Evolutionary conservation across 345 rosid species (phyloP).

Genomic region (Acer negundo): DNA sequence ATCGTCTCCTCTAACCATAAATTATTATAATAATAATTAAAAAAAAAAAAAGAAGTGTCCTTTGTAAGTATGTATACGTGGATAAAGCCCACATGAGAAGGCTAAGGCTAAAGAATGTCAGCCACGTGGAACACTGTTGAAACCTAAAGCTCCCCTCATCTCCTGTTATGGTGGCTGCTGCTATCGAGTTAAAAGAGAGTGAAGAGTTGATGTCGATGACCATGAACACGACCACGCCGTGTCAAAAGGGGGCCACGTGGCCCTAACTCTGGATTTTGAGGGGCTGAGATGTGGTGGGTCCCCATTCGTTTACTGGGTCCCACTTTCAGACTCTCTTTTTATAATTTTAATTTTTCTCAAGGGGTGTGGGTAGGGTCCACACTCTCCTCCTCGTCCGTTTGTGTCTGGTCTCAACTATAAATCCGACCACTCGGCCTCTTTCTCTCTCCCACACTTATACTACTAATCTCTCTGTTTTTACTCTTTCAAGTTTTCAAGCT

Average conservation of each 20-base stretch:
- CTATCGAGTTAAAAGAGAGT: too few relatives aligned
- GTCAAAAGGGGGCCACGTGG: slow-evolving; percentile 8
- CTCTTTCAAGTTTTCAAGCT: background rate
- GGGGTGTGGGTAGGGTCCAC: background rate
- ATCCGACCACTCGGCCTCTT: slow-evolving; percentile 6
- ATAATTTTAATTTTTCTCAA: background rate
- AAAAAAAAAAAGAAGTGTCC: too few relatives aligned
- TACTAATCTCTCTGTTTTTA: background rate
- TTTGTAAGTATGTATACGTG: slow-evolving; percentile 11
- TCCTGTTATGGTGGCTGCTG: slow-evolving; percentile 10
- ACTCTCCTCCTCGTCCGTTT: slow-evolving; percentile 23
- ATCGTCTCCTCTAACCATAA: too few relatives aligned
- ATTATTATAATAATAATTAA: too few relatives aligned
- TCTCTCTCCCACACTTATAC: slow-evolving; percentile 28
- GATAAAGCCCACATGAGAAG: slow-evolving; percentile 6
- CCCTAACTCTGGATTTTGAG: background rate
- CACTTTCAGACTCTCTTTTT: background rate
- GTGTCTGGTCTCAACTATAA: slow-evolving; percentile 34
- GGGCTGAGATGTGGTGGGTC: slow-evolving; percentile 9
- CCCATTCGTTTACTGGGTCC: background rate
- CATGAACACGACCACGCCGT: background rate
- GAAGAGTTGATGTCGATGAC: background rate
- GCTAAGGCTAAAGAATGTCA: slow-evolving; percentile 20
- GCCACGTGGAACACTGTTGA: slow-evolving; percentile 23
- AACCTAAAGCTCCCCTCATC: background rate